Percentiles rank a stretch among this genome's conserved stretches.
Evolutionary conservation across 495 filamentous ascomycete genomes (phyloP).

Genomic region (Penicillium taxi): DNA sequence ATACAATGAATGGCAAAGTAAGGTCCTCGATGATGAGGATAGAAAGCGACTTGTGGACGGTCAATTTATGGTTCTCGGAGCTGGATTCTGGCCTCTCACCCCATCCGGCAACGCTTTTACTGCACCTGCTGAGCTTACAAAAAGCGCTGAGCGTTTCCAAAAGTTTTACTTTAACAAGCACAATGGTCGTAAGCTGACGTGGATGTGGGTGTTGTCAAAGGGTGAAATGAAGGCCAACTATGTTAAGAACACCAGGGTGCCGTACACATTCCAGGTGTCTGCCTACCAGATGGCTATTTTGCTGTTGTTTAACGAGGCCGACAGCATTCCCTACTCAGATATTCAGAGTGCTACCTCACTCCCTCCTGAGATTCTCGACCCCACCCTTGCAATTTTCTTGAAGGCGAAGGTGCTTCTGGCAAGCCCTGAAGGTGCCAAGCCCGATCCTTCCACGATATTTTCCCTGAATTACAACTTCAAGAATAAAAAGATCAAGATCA

Average conservation of each 20-base stretch:
- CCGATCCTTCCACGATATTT: constrained; percentile 67
- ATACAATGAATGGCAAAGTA: constrained; percentile 65
- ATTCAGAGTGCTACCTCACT: constrained; percentile 75
- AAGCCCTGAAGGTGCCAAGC: constrained; percentile 62
- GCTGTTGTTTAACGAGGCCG: constrained; percentile 89
- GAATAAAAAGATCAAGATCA: constrained; percentile 94
- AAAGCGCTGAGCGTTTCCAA: constrained; percentile 80
- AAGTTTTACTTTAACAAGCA: constrained; percentile 95
- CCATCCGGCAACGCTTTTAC: constrained; percentile 78
- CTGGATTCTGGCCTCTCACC: constrained; percentile 93
- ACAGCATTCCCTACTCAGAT: constrained; percentile 78
- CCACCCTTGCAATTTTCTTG: constrained; percentile 70
- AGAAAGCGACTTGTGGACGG: constrained; percentile 59
- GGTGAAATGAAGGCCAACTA: constrained; percentile 94
- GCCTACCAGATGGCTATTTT: constrained; percentile 96
- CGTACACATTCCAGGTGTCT: constrained; percentile 96
- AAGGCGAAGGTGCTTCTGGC: constrained; percentile 82
- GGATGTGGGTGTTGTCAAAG: constrained; percentile 98
- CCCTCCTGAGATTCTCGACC: constrained; percentile 71
- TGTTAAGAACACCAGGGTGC: constrained; percentile 75
- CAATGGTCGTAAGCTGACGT: constrained; percentile 89
- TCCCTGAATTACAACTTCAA: constrained; percentile 89
- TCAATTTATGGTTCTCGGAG: constrained; percentile 81
- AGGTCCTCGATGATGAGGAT: constrained; percentile 54
- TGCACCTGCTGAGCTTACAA: constrained; percentile 73